Evolutionary conservation across 331 rosid species (phyloP), one percentile per base, ranked within the genome.

Genomic region (Quercus lobata): DNA sequence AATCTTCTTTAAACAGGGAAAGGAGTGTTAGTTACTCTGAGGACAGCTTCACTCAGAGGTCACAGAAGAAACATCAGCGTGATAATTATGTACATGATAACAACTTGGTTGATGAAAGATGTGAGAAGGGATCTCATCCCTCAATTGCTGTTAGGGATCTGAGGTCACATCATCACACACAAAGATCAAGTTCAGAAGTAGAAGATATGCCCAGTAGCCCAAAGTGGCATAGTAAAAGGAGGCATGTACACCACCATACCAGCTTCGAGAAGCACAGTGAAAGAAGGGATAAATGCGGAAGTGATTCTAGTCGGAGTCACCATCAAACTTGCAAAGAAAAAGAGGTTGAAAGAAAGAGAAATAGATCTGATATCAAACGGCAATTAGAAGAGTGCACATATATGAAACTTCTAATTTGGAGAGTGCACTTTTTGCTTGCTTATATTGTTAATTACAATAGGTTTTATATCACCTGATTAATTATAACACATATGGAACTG

Each of bases 201-300:
- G 88, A 84, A 29, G 83, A 84, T 80, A 62, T 79, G 80, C 81
- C 84, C 22, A 27, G 84, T 75, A 78, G 78, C 78, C 79, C 82
- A 66, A 56, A 76, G 68, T 60, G 75, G 71, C 78, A 5, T 24
- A 57, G 78, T 68, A 83, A 81, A 49, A 78, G 34, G 77, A 72
- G 83, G 72, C 32, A 22, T 53, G 78, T 22, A 25, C 84, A 79
- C 30, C 69, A 79, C 55, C 74, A 70, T 70, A 82, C 79, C 53
- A 41, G 77, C 71, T 82, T 46, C 61, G 73, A 57, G 61, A 81
- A 65, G 79, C 58, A 58, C 32, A 72, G 69, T 71, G 86, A 68
- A 60, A 76, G 30, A 72, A 73, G 78, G 37, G 86, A 76, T 81
- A 77, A 61, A 32, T 78, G 21, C 35, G 81, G 77, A 63, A 37